phyloP scores from a whole-genome alignment of 75 land plant genomes.

The Sequoiadendron giganteum region DNA sequence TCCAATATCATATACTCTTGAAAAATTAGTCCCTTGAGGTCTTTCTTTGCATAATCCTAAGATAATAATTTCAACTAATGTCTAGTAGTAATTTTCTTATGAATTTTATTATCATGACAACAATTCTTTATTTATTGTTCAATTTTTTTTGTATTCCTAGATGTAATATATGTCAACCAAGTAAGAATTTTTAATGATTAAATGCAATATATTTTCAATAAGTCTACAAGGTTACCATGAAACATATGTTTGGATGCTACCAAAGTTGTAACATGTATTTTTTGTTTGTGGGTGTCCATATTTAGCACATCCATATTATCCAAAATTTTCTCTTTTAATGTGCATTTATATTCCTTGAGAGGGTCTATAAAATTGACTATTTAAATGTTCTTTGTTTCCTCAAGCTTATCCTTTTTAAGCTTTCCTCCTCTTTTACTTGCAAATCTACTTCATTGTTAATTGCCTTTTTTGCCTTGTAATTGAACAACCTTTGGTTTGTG shows the following conservation, averaged over 20 bases:
- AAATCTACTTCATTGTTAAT: neutral
- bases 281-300: too few species aligned
- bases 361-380: neutral
- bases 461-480: neutral
- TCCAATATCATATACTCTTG: neutral
- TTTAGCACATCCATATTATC: neutral
- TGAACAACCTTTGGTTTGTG: neutral
- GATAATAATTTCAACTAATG: neutral
- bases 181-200: neutral
- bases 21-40: too few species aligned
- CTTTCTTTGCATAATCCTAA: neutral
- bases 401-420: neutral
- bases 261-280: too few species aligned
- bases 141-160: neutral
- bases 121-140: neutral
- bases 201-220: neutral
- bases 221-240: neutral
- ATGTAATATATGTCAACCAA: neutral
- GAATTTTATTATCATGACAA: too few species aligned
- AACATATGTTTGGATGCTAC: too few species aligned
- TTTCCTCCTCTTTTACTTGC: neutral
- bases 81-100: too few species aligned
- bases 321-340: neutral
- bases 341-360: neutral
- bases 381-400: neutral